Conservation (phyloP, 2,329 filamentous ascomycete species). For the Neoascochyta sp. region DNA sequence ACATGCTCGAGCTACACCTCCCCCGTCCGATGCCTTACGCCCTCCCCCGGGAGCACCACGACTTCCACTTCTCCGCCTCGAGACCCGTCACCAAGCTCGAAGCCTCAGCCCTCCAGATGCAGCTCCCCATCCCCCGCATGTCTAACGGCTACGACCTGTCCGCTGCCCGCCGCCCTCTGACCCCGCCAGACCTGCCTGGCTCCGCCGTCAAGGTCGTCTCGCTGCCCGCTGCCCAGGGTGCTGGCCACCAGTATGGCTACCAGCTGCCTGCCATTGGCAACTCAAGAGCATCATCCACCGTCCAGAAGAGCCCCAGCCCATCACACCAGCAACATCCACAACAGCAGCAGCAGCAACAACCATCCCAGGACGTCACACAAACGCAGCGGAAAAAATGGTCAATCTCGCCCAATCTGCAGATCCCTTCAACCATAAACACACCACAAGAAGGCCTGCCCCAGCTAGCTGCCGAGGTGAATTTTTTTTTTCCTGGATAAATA, state of each 20-base stretch:
- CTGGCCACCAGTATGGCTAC: slow-evolving; percentile 30
- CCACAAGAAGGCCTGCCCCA: slow-evolving; percentile 41
- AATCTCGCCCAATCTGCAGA: slow-evolving; percentile 36
- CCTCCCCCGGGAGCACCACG: slow-evolving; percentile 34
- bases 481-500: neutral
- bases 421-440: slow-evolving; percentile 36
- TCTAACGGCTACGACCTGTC: slow-evolving; percentile 19
- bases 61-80: slow-evolving; percentile 28
- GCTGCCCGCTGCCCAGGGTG: slow-evolving; percentile 24
- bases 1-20: slow-evolving; percentile 42
- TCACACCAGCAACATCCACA: too few species aligned
- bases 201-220: slow-evolving; percentile 34
- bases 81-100: slow-evolving; percentile 26
- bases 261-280: slow-evolving; percentile 37
- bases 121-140: slow-evolving; percentile 31
- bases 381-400: slow-evolving; percentile 30
- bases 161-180: slow-evolving; percentile 27
- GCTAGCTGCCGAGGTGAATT: slow-evolving; percentile 40
- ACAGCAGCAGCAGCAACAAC: slow-evolving; percentile 14
- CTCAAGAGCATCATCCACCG: slow-evolving; percentile 25
- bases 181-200: slow-evolving; percentile 32
- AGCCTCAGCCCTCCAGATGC: slow-evolving; percentile 26
- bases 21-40: slow-evolving; percentile 42
- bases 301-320: slow-evolving; percentile 6
- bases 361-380: slow-evolving; percentile 18